phyloP scores from a whole-genome alignment of 2,329 filamentous ascomycete genomes.

The Alternaria sp. region DNA sequence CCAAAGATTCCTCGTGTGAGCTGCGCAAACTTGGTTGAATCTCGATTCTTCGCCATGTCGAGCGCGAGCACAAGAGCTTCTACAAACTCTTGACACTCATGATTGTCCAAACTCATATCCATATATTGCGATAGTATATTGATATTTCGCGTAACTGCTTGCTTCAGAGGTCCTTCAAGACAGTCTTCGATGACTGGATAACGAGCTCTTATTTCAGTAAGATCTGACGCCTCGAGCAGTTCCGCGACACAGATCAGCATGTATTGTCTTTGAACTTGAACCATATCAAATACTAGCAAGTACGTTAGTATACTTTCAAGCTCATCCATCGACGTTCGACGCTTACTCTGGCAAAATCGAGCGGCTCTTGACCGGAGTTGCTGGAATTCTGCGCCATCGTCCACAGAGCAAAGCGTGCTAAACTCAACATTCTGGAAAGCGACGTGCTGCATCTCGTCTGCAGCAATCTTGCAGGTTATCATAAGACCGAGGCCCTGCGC shows the following conservation, averaged over 20 bases:
- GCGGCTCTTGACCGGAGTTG: neutral
- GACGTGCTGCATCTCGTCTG: neutral
- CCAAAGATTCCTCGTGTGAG: neutral
- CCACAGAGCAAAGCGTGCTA: neutral
- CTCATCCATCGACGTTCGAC: neutral
- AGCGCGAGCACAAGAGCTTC: neutral
- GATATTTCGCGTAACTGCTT: neutral
- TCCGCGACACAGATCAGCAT: neutral
- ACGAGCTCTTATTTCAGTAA: neutral
- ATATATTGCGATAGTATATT: no score
- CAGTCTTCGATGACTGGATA: neutral
- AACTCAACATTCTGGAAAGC: neutral
- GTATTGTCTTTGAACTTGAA: neutral
- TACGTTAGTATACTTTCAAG: neutral
- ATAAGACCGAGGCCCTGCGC: neutral
- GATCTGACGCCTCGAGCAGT: neutral
- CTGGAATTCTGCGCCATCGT: neutral
- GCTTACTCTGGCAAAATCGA: neutral
- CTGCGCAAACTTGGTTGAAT: no score
- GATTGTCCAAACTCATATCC: neutral
- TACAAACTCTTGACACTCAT: accelerated
- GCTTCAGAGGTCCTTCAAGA: neutral
- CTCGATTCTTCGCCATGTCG: no score
- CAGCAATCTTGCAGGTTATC: neutral
- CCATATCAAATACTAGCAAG: neutral